These are phyloP conservation scores for Suillus cothurnatus DNA, from an alignment of 768 basidiomycete species.

Conservation along the genomic window DNA sequence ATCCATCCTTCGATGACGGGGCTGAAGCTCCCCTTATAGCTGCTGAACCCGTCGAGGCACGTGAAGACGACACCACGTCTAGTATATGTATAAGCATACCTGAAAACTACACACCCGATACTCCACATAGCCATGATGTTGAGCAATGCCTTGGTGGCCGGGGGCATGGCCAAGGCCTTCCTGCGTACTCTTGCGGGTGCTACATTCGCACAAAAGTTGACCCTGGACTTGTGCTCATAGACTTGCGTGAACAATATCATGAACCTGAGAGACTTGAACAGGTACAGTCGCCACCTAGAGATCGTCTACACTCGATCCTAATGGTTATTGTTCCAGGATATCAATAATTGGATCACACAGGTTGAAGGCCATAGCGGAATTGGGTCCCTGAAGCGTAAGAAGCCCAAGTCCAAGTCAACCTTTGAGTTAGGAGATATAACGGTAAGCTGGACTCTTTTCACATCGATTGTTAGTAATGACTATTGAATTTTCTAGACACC, in stretches of 20 bases:
- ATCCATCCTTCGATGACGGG: neutral
- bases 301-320: neutral
- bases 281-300: neutral
- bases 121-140: neutral
- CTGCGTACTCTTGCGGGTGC: neutral
- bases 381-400: neutral
- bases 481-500: neutral
- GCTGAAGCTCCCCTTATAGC: neutral
- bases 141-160: neutral
- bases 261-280: neutral
- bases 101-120: neutral
- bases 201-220: neutral
- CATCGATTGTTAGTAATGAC: neutral
- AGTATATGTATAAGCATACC: no score
- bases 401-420: neutral
- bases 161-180: neutral
- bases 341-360: neutral
- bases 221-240: neutral
- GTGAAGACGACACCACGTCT: no score
- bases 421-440: neutral
- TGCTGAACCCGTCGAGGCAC: no score
- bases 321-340: neutral
- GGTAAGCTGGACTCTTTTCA: neutral
- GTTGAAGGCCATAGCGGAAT: neutral
- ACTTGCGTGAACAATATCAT: neutral